Evolutionary conservation across 2,329 filamentous ascomycete genomes (phyloP).

Genomic region (Sporothrix brasiliensis): DNA sequence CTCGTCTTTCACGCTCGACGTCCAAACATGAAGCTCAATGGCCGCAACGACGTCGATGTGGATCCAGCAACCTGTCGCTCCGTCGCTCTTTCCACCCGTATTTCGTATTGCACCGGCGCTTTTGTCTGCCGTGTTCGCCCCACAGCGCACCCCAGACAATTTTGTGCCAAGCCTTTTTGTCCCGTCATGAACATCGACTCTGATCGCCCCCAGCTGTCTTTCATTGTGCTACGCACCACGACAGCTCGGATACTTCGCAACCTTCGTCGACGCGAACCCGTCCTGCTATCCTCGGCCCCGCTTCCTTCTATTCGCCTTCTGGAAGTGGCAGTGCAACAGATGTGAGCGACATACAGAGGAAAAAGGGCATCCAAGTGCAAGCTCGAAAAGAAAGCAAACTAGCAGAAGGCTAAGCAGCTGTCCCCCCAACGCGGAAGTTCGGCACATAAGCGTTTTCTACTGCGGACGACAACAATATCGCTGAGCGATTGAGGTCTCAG

Average conservation of each 20-base stretch:
- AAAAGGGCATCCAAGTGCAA: background rate
- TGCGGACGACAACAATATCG: too few species aligned
- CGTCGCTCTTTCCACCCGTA: background rate
- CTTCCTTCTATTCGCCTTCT: slow-evolving; percentile 22
- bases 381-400: background rate
- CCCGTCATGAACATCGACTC: background rate
- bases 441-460: background rate
- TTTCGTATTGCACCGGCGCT: slow-evolving; percentile 2
- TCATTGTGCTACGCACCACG: background rate
- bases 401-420: background rate
- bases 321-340: slow-evolving; percentile 22
- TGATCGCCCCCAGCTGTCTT: background rate
- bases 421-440: background rate
- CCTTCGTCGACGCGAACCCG: background rate
- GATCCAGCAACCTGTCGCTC: background rate
- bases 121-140: slow-evolving; percentile 15
- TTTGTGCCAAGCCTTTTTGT: slow-evolving; percentile 11
- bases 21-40: too few species aligned
- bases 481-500: too few species aligned
- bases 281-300: background rate
- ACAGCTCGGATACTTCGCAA: background rate
- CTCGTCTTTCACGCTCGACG: too few species aligned
- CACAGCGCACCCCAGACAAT: slow-evolving; percentile 7
- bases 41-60: background rate
- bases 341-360: background rate